Evolutionary conservation across 352 stramenopile genomes (phyloP).

Genomic region (Globisporangium parvum): DNA sequence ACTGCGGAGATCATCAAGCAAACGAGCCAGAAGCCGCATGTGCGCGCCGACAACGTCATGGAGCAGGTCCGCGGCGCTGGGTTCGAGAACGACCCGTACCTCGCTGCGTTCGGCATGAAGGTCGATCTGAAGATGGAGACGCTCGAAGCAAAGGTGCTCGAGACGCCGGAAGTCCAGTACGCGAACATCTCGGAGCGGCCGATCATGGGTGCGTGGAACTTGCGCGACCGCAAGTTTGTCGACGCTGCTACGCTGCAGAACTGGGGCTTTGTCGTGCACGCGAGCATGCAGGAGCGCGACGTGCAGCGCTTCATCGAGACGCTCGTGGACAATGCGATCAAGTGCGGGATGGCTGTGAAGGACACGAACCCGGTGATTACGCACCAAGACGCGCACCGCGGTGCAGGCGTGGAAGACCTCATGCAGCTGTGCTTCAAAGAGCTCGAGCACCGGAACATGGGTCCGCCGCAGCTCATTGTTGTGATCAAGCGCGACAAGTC

Average conservation of each 20-base stretch:
- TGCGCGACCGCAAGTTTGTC: slow-evolving; percentile 69
- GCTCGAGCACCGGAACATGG: slow-evolving; percentile 25
- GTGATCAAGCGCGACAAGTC: slow-evolving; percentile 47
- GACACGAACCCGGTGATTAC: slow-evolving; percentile 35
- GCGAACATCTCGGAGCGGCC: slow-evolving; percentile 54
- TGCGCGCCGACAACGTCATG: slow-evolving; percentile 50
- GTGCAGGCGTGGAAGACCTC: slow-evolving; percentile 42
- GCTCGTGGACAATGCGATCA: slow-evolving; percentile 28
- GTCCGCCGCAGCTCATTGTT: slow-evolving; percentile 47
- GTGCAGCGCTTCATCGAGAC: slow-evolving; percentile 37
- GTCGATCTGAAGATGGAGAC: slow-evolving; percentile 46
- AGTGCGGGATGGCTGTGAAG: slow-evolving; percentile 33
- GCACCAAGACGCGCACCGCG: slow-evolving; percentile 29
- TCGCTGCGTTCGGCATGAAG: slow-evolving; percentile 56
- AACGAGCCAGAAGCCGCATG: slow-evolving; percentile 40
- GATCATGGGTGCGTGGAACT: slow-evolving; percentile 61
- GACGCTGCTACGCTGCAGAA: slow-evolving; percentile 36
- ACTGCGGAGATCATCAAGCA: slow-evolving; percentile 81
- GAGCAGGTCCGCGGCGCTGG: slow-evolving; percentile 53
- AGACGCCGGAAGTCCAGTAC: slow-evolving; percentile 62
- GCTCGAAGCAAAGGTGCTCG: slow-evolving; percentile 40
- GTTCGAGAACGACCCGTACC: slow-evolving; percentile 65
- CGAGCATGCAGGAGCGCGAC: slow-evolving; percentile 26
- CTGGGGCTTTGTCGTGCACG: slow-evolving; percentile 53
- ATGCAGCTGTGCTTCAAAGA: slow-evolving; percentile 54